Evolutionary conservation across 2,329 filamentous ascomycete species (phyloP).

Genomic region (Myriosclerotinia duriaeana): DNA sequence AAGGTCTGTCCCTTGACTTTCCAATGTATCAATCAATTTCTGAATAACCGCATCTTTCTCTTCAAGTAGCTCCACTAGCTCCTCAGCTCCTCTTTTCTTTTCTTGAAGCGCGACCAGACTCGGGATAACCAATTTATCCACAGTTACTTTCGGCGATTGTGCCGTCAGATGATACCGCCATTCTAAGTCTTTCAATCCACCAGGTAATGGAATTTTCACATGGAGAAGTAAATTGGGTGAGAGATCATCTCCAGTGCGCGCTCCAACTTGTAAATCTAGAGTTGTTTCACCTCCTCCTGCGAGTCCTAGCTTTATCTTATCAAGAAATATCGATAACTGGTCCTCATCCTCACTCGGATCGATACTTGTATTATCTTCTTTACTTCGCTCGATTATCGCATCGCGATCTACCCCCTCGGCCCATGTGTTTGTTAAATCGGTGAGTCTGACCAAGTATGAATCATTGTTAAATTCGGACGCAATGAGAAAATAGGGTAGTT

Average conservation of each 20-base stretch:
- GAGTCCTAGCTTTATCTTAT: conserved; percentile 57
- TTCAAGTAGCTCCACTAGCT: conserved; percentile 48
- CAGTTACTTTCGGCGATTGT: conserved; percentile 43
- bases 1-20: conserved; percentile 51
- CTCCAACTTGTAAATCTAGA: conserved; percentile 46
- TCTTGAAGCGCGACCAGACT: conserved; percentile 47
- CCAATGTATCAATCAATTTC: conserved; percentile 54
- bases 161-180: conserved; percentile 62
- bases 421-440: conserved; percentile 75
- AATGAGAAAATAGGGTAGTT: conserved; percentile 61
- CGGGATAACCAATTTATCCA: conserved; percentile 49
- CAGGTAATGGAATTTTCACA: conserved; percentile 59
- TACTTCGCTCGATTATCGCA: conserved; percentile 62
- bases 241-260: conserved; percentile 33
- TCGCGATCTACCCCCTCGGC: conserved; percentile 60
- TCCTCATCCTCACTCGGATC: conserved; percentile 64
- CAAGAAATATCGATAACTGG: conserved; percentile 66
- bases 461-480: conserved; percentile 55
- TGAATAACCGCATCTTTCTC: conserved; percentile 57
- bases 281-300: conserved; percentile 47
- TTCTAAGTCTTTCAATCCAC: conserved; percentile 59
- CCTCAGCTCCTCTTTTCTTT: conserved; percentile 42
- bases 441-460: conserved; percentile 65
- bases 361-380: conserved; percentile 65
- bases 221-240: conserved; percentile 43